phyloP scores from a whole-genome alignment of 129 eudicot genomes.

The Saussurea involucrata region DNA sequence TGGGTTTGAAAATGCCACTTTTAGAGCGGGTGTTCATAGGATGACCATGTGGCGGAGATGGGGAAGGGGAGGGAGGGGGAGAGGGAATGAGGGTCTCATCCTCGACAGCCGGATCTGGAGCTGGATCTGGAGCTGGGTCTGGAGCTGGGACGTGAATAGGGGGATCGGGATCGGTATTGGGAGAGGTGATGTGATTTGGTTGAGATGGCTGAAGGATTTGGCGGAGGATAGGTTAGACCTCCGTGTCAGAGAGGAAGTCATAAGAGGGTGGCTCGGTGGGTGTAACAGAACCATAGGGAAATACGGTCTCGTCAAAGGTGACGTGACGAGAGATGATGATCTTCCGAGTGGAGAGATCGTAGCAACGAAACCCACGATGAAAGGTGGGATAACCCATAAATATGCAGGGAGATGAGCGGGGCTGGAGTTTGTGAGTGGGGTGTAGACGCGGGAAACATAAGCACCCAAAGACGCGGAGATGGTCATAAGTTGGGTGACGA shows the following conservation, averaged over 20 bases:
- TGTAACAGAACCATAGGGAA: background rate
- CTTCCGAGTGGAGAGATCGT: background rate
- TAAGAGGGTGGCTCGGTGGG: background rate
- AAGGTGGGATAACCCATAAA: background rate
- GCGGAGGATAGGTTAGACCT: background rate
- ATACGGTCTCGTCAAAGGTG: background rate
- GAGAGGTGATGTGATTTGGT: background rate
- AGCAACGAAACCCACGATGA: background rate
- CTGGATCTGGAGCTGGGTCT: no score
- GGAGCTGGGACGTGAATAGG: background rate
- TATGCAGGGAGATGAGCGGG: background rate
- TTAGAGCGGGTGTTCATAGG: conserved; percentile 7
- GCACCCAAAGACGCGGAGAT: conserved; percentile 17
- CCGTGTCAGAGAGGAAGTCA: background rate
- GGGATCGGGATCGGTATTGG: background rate
- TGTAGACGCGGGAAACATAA: background rate
- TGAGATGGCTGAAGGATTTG: background rate
- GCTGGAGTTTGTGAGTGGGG: no score
- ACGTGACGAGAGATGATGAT: conserved; percentile 11
- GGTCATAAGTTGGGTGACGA: background rate
- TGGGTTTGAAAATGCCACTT: conserved; percentile 9
- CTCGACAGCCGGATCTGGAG: background rate
- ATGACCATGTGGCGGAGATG: background rate
- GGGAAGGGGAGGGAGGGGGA: background rate
- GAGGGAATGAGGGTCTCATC: background rate